Conservation (phyloP, 306 rosid genomes). For the Rosa lucieae region DNA sequence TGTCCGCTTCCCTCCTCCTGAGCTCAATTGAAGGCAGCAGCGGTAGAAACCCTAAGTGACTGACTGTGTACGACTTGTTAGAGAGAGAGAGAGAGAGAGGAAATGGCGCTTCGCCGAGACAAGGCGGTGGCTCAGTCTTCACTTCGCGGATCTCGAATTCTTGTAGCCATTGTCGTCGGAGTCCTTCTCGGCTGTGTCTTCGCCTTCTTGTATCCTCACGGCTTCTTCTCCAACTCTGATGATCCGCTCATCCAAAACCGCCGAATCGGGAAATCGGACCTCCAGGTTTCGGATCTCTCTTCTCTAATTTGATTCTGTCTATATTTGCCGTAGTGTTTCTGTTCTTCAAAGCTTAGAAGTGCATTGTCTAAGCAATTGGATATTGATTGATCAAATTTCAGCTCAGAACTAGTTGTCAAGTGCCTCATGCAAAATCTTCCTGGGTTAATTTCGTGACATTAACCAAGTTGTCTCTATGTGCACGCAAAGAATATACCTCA, state of each 20-base stretch:
- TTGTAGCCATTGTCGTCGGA: conserved; percentile 50
- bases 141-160: conserved; percentile 47
- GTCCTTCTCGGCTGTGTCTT: conserved; percentile 59
- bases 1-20: conserved; percentile 1
- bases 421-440: not conserved
- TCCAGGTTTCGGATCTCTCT: conserved; percentile 45
- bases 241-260: conserved; percentile 33
- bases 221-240: conserved; percentile 32
- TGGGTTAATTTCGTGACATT: not conserved
- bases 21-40: not conserved
- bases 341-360: not conserved
- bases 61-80: not conserved
- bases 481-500: not conserved
- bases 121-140: conserved; percentile 46
- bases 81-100: too few species aligned
- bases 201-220: conserved; percentile 57
- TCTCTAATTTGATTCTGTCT: not conserved
- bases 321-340: not conserved
- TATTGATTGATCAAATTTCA: not conserved
- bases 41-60: not conserved
- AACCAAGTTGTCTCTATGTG: not conserved
- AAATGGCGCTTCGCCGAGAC: conserved; percentile 76
- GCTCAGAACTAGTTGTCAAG: too few species aligned
- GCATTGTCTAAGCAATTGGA: not conserved
- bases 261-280: conserved; percentile 38